Conservation (phyloP, 208 protist genomes). For the Trypanosomatidae sp. region DNA sequence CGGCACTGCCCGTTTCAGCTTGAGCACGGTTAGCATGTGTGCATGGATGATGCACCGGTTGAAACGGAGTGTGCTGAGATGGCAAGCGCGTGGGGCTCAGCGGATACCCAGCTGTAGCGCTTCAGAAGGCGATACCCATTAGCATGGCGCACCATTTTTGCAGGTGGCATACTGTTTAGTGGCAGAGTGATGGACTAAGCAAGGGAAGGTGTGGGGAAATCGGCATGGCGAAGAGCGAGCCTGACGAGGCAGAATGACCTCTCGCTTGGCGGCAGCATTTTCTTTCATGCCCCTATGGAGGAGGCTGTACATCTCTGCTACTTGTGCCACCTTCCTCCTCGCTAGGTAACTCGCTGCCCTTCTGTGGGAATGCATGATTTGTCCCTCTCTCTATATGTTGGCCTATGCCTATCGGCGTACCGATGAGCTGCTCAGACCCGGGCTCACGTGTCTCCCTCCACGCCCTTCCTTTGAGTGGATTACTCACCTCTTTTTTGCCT, state of each 20-base stretch:
- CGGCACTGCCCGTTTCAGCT: constrained; percentile 26
- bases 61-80: not conserved
- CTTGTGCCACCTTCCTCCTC: not conserved
- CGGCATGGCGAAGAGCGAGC: not conserved
- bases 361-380: not conserved
- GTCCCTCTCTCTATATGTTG: not conserved
- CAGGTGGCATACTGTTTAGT: not conserved
- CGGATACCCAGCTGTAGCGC: not conserved
- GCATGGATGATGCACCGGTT: constrained; percentile 11
- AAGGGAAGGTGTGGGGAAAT: not conserved
- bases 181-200: not conserved
- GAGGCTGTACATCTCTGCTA: not conserved
- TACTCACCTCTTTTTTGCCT: not conserved
- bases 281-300: not conserved
- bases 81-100: not conserved
- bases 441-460: not conserved
- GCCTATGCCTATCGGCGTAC: not conserved
- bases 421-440: not conserved
- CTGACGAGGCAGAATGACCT: not conserved
- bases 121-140: not conserved
- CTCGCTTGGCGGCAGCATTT: not conserved
- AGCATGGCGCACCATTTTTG: not conserved
- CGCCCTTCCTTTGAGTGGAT: not conserved
- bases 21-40: constrained; percentile 10
- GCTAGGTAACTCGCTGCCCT: not conserved